Evolutionary conservation across 352 stramenopile genomes (phyloP).

Genomic region (Thalassiosira sp.): DNA sequence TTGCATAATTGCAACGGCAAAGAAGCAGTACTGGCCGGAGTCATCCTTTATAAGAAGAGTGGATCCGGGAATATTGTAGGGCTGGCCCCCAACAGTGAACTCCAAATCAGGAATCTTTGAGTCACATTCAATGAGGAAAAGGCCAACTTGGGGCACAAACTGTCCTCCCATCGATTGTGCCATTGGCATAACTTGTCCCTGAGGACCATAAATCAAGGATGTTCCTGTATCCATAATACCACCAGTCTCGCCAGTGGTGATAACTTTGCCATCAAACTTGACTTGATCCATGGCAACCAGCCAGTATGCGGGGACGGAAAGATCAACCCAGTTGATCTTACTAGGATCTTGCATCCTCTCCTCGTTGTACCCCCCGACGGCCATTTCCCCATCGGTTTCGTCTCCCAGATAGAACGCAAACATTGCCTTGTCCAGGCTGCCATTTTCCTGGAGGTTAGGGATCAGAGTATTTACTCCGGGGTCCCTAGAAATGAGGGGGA

Average conservation of each 20-base stretch:
- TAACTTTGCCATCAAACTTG: constrained; percentile 36
- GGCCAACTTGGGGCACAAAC: constrained; percentile 85
- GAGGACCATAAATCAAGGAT: constrained; percentile 92
- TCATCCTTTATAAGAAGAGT: constrained; percentile 90
- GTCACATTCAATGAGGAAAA: constrained; percentile 94
- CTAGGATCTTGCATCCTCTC: constrained; percentile 92
- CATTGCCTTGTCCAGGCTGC: constrained; percentile 87
- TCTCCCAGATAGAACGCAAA: constrained; percentile 97
- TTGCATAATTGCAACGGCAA: constrained; percentile 23
- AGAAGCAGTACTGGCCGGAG: constrained; percentile 36
- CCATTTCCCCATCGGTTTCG: constrained; percentile 86
- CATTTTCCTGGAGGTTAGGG: constrained; percentile 89
- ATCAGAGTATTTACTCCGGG: constrained; percentile 89
- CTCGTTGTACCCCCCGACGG: constrained; percentile 88
- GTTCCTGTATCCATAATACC: constrained; percentile 95
- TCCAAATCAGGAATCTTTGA: constrained; percentile 88
- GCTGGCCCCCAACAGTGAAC: constrained; percentile 91
- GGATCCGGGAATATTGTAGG: constrained; percentile 89
- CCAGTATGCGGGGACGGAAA: constrained; percentile 86
- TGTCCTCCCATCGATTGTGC: constrained; percentile 86
- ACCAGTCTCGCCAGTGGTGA: constrained; percentile 67
- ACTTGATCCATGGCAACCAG: constrained; percentile 81
- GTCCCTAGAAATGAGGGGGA: constrained; percentile 91
- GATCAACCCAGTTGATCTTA: constrained; percentile 90
- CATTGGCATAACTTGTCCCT: constrained; percentile 86